Conservation (phyloP, 129 eudicot species). For the Flaveria linearis region DNA sequence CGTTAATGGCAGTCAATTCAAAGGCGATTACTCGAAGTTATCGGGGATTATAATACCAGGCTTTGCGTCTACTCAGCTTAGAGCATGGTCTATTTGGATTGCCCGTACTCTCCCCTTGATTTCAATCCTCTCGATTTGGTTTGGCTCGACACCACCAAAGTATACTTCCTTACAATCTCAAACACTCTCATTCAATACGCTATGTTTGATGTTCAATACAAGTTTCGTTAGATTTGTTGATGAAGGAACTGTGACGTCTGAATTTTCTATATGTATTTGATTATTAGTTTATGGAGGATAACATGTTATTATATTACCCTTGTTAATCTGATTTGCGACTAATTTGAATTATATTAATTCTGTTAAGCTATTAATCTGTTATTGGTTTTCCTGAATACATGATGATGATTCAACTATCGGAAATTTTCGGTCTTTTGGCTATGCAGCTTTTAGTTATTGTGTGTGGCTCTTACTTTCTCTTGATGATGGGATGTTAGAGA, state of each 20-base stretch:
- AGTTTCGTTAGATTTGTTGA: neutral
- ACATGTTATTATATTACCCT: neutral
- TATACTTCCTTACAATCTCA: constrained; percentile 23
- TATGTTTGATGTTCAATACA: neutral
- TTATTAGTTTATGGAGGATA: constrained; percentile 16
- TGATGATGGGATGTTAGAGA: neutral
- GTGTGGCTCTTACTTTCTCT: too few species aligned
- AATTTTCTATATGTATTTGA: neutral
- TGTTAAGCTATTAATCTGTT: too few species aligned
- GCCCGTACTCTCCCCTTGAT: constrained; percentile 96
- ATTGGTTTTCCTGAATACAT: too few species aligned
- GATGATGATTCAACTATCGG: too few species aligned
- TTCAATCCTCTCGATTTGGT: constrained; percentile 97
- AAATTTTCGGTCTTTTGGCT: too few species aligned
- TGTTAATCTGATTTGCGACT: too few species aligned
- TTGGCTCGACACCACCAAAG: constrained; percentile 98
- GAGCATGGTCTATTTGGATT: constrained; percentile 98
- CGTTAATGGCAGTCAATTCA: constrained; percentile 46
- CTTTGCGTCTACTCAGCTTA: constrained; percentile 88
- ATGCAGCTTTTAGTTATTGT: too few species aligned
- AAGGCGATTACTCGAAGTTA: constrained; percentile 51
- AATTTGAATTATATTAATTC: too few species aligned
- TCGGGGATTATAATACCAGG: constrained; percentile 95
- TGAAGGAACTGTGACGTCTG: constrained; percentile 18
- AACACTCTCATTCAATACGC: neutral